Conservation (phyloP, 768 basidiomycete genomes). For the Trametes elegans region DNA sequence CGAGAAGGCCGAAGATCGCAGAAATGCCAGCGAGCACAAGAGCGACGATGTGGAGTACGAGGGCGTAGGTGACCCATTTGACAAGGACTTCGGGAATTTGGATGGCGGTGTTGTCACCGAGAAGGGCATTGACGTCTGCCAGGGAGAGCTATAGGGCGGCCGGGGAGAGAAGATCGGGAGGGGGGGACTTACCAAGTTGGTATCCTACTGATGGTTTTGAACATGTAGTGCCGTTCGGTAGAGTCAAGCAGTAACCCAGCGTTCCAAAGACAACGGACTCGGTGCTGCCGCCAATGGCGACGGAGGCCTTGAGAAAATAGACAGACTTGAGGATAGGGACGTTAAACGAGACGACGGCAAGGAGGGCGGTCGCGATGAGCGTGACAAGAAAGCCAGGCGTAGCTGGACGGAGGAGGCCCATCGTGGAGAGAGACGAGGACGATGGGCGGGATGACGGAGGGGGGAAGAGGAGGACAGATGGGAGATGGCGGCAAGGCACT, state of each 20-base stretch:
- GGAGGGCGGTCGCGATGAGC: conserved; percentile 70
- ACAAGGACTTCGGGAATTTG: conserved; percentile 80
- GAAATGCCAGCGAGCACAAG: conserved; percentile 70
- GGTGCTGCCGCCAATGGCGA: conserved; percentile 43
- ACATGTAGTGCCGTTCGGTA: conserved; percentile 61
- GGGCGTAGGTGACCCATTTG: conserved; percentile 94
- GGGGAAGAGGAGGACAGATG: neutral
- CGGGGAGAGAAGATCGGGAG: neutral
- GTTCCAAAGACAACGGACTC: conserved; percentile 84
- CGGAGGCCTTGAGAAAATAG: conserved; percentile 80
- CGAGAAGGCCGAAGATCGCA: conserved; percentile 80
- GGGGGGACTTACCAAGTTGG: conserved; percentile 63
- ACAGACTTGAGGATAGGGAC: conserved; percentile 88
- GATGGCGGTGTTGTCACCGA: conserved; percentile 63
- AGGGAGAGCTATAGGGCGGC: neutral
- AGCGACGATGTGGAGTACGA: conserved; percentile 90
- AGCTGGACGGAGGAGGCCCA: conserved; percentile 75
- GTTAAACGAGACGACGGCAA: conserved; percentile 86
- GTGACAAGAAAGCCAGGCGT: conserved; percentile 89
- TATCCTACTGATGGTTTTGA: conserved; percentile 84
- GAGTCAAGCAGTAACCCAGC: conserved; percentile 79
- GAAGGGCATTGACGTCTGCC: conserved; percentile 77
- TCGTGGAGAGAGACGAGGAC: conserved; percentile 24
- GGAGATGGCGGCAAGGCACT: neutral
- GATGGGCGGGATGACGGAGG: conserved; percentile 2